Conservation (phyloP, 305 asterid species). For the Solanum hybrid region DNA sequence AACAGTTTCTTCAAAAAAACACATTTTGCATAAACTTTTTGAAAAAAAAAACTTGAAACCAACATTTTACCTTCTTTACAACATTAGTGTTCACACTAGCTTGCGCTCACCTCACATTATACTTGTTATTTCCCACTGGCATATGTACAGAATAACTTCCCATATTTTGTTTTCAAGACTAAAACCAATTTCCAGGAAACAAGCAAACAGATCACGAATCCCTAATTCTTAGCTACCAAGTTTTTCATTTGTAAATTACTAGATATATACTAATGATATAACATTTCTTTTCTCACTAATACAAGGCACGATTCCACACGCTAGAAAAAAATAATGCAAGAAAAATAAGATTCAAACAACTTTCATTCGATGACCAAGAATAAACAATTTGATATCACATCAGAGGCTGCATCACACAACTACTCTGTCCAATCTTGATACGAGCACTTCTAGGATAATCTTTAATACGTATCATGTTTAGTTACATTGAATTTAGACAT, state of each 20-base stretch:
- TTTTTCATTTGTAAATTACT: background rate
- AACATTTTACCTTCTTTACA: too few species aligned
- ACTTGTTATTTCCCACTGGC: background rate
- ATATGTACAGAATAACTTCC: too few species aligned
- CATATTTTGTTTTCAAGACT: too few species aligned
- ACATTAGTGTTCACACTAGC: background rate
- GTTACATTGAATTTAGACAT: background rate
- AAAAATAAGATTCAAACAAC: background rate
- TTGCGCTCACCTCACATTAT: background rate
- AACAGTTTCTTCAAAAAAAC: too few species aligned
- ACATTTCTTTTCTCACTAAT: background rate
- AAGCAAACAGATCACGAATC: background rate
- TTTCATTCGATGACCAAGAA: too few species aligned
- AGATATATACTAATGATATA: background rate
- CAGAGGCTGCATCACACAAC: background rate
- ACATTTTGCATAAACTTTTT: too few species aligned
- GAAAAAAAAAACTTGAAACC: too few species aligned
- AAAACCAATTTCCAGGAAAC: background rate
- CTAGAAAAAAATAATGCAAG: background rate
- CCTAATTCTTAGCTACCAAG: background rate
- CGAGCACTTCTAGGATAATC: background rate
- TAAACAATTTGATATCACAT: background rate
- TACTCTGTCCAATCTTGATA: background rate
- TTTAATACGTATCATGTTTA: background rate
- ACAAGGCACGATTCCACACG: background rate